Evolutionary conservation across 495 filamentous ascomycete species (phyloP).

Genomic region (Aspergillus wentii): DNA sequence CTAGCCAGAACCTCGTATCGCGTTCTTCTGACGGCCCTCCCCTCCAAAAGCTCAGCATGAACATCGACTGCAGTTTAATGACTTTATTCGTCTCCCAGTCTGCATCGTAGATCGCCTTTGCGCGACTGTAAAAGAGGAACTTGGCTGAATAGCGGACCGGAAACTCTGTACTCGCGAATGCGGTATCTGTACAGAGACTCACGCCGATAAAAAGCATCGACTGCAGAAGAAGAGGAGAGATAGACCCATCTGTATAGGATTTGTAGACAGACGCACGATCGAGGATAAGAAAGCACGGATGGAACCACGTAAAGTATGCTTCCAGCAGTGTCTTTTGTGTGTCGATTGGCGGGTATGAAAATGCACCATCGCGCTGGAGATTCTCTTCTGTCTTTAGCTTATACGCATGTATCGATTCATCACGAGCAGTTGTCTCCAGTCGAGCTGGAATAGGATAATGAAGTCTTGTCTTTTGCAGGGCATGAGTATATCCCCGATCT

Average conservation of each 20-base stretch:
- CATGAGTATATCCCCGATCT: constrained; percentile 20
- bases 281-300: constrained; percentile 40
- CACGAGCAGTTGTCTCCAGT: constrained; percentile 12
- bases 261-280: constrained; percentile 23
- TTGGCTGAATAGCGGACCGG: constrained; percentile 33
- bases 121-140: constrained; percentile 33
- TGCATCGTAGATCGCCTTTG: constrained; percentile 40
- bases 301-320: constrained; percentile 43
- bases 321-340: constrained; percentile 27
- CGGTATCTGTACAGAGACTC: constrained; percentile 32
- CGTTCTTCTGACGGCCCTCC: constrained; percentile 34
- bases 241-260: constrained; percentile 19
- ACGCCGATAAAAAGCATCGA: constrained; percentile 41
- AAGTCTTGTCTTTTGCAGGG: constrained; percentile 22
- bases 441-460: constrained; percentile 31
- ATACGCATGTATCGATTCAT: constrained; percentile 12
- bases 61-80: constrained; percentile 32
- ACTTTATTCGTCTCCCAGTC: constrained; percentile 37
- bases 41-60: constrained; percentile 42
- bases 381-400: constrained; percentile 12
- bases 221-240: constrained; percentile 37
- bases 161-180: constrained; percentile 24
- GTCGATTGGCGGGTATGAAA: constrained; percentile 27
- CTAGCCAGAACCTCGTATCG: constrained; percentile 40
- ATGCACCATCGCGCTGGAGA: constrained; percentile 30